Conservation (phyloP, 805 yeast genomes). For the Yamadazyma nakazawae region DNA sequence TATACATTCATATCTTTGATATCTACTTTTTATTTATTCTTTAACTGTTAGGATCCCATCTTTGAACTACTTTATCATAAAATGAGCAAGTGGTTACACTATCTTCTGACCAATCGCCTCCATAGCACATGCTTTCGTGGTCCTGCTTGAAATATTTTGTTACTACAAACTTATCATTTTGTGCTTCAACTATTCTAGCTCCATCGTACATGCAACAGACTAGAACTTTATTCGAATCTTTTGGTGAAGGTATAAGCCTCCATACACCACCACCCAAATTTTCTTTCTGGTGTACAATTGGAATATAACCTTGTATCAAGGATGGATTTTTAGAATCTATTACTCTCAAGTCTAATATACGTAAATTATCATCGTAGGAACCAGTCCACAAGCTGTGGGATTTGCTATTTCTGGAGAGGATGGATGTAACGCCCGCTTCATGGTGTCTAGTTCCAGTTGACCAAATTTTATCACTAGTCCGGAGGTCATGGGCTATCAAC, state of each 20-base stretch:
- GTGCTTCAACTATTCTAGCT: constrained; percentile 57
- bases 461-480: constrained; percentile 39
- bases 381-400: constrained; percentile 75
- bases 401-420: constrained; percentile 45
- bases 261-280: constrained; percentile 93
- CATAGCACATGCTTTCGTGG: constrained; percentile 92
- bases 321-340: constrained; percentile 37
- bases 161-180: constrained; percentile 25
- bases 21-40: neutral
- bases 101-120: constrained; percentile 80
- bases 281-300: constrained; percentile 40
- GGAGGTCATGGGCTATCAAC: constrained; percentile 68
- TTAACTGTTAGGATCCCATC: constrained; percentile 48
- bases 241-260: constrained; percentile 71
- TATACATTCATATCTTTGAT: neutral
- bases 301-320: constrained; percentile 47
- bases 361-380: constrained; percentile 80
- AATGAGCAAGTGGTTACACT: constrained; percentile 77
- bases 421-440: constrained; percentile 88
- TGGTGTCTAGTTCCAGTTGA: constrained; percentile 53
- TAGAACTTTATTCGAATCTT: constrained; percentile 48
- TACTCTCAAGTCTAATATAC: constrained; percentile 66
- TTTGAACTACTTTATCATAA: constrained; percentile 79
- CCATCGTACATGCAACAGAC: constrained; percentile 97
- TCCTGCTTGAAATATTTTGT: constrained; percentile 53